phyloP scores from a whole-genome alignment of 2,329 filamentous ascomycete species.

The Amylocarpus encephaloides region DNA sequence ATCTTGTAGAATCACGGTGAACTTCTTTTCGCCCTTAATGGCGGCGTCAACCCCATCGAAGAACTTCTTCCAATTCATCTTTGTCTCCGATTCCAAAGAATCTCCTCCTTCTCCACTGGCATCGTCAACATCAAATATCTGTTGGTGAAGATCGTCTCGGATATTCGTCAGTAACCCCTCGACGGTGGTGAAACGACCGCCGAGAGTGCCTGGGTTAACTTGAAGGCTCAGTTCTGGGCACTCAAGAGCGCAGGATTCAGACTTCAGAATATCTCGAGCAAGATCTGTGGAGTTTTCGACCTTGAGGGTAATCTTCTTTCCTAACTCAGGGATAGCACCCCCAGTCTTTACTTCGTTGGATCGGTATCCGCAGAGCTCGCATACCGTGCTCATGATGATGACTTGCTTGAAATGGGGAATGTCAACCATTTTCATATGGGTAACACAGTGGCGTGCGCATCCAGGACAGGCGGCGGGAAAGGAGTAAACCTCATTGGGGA shows the following conservation, averaged over 20 bases:
- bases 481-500: constrained; percentile 86
- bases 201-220: constrained; percentile 89
- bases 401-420: constrained; percentile 98
- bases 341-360: constrained; percentile 98
- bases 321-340: constrained; percentile 80
- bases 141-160: constrained; percentile 76
- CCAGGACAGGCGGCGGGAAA: constrained; percentile 90
- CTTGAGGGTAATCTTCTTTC: constrained; percentile 72
- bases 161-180: constrained; percentile 92
- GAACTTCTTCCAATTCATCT: constrained; percentile 71
- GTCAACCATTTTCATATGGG: constrained; percentile 98
- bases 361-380: constrained; percentile 85
- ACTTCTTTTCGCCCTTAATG: constrained; percentile 72
- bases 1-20: constrained; percentile 78
- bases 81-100: constrained; percentile 61
- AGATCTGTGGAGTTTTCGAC: constrained; percentile 69
- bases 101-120: constrained; percentile 61
- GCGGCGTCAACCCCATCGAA: constrained; percentile 71
- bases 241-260: constrained; percentile 80
- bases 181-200: constrained; percentile 93
- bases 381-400: constrained; percentile 89
- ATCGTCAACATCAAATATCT: constrained; percentile 74
- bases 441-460: constrained; percentile 77
- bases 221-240: constrained; percentile 82
- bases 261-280: constrained; percentile 90